phyloP scores from a whole-genome alignment of 164 flowering plant genomes.

The Vitis riparia region DNA sequence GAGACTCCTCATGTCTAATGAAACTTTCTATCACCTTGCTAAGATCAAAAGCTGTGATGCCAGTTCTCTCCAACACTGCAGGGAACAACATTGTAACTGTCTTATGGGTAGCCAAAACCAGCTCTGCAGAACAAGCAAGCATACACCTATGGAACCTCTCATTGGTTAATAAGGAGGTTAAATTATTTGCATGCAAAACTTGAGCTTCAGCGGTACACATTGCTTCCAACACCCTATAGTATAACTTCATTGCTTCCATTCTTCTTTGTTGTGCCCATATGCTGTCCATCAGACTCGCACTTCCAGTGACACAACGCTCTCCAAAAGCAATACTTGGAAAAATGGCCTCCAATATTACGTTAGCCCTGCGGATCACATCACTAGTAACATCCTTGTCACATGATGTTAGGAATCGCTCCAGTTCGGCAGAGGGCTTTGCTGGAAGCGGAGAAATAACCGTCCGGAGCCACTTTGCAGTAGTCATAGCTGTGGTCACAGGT shows the following conservation, averaged over 20 bases:
- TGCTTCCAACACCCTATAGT: slow-evolving; percentile 87
- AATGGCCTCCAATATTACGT: slow-evolving; percentile 84
- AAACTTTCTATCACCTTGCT: slow-evolving; percentile 99
- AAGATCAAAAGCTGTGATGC: slow-evolving; percentile 98
- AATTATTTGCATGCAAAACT: slow-evolving; percentile 66
- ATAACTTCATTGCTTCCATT: slow-evolving; percentile 79
- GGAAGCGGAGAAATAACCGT: slow-evolving; percentile 84
- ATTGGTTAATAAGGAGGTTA: slow-evolving; percentile 83
- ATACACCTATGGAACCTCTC: slow-evolving; percentile 99
- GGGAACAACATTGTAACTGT: slow-evolving; percentile 96
- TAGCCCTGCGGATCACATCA: slow-evolving; percentile 79
- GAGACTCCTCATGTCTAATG: slow-evolving; percentile 91
- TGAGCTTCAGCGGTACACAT: slow-evolving; percentile 93
- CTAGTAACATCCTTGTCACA: slow-evolving; percentile 77
- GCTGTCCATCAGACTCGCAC: slow-evolving; percentile 78
- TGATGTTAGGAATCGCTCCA: slow-evolving; percentile 62
- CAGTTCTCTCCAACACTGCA: slow-evolving; percentile 91
- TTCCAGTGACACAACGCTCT: slow-evolving; percentile 55
- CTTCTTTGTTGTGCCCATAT: slow-evolving; percentile 97
- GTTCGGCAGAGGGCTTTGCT: slow-evolving; percentile 74
- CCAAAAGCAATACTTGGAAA: slow-evolving; percentile 78
- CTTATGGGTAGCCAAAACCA: slow-evolving; percentile 93
- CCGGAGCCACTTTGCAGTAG: slow-evolving; percentile 97
- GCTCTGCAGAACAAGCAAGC: slow-evolving; percentile 98
- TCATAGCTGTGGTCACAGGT: slow-evolving; percentile 98